A percentile compares a stretch with the other conserved stretches of the same genome.
Conservation (phyloP, 2,329 filamentous ascomycete species). For the Coleophoma cylindrospora region DNA sequence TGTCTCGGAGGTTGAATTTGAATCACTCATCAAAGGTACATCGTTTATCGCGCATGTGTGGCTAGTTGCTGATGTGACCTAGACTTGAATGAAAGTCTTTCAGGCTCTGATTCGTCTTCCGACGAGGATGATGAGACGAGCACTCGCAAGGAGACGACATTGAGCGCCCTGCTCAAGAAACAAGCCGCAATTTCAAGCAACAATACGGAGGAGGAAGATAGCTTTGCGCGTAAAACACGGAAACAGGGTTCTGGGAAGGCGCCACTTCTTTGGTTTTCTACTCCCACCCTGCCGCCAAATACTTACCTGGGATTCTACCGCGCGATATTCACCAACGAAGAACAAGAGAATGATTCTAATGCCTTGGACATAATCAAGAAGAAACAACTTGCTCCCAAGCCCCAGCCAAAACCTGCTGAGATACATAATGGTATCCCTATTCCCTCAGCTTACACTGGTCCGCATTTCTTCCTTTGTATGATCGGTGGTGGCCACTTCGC, state of each 20-base stretch:
- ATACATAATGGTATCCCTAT: constrained; percentile 53
- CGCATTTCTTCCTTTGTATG: constrained; percentile 96
- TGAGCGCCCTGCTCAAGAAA: constrained; percentile 74
- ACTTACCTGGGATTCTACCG: constrained; percentile 83
- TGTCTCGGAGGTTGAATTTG: constrained; percentile 79
- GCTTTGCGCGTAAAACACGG: constrained; percentile 39
- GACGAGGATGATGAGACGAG: constrained; percentile 58
- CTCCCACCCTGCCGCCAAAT: constrained; percentile 68
- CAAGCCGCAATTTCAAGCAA: constrained; percentile 66
- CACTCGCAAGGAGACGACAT: constrained; percentile 58
- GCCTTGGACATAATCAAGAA: constrained; percentile 64
- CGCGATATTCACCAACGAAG: constrained; percentile 68
- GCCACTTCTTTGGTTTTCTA: constrained; percentile 82
- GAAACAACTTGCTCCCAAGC: constrained; percentile 70
- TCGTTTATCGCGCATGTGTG: neutral
- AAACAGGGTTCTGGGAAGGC: constrained; percentile 58
- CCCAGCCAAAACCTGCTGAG: constrained; percentile 40
- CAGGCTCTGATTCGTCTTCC: constrained; percentile 71
- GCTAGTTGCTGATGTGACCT: constrained; percentile 3
- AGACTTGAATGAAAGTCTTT: constrained; percentile 85
- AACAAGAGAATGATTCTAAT: constrained; percentile 58
- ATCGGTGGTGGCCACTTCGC: constrained; percentile 97
- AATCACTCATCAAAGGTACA: constrained; percentile 65
- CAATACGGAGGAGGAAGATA: constrained; percentile 39
- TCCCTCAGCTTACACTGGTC: constrained; percentile 56